Percentiles rank a stretch among this genome's conserved stretches.
These are phyloP conservation scores for Penicillium canescens DNA, from an alignment of 495 filamentous ascomycete genomes.

Conservation along the genomic window DNA sequence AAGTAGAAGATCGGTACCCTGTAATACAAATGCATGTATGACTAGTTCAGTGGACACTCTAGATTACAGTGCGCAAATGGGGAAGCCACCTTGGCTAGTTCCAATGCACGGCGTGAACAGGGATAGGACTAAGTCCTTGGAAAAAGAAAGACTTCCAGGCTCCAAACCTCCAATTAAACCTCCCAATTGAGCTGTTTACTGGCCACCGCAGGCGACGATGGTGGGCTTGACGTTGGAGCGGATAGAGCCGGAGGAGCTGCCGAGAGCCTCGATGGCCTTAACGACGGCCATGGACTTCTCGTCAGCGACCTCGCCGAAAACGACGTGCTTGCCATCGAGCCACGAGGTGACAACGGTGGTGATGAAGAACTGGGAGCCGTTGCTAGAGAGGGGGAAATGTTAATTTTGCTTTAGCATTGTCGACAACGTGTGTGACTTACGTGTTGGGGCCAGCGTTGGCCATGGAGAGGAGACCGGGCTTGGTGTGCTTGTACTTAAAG, in stretches of 20 bases:
- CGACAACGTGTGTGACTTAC: constrained; percentile 47
- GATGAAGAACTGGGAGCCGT: constrained; percentile 98
- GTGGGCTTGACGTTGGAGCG: constrained; percentile 64
- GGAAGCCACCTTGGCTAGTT: constrained; percentile 15
- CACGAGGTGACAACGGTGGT: constrained; percentile 91
- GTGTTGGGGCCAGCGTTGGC: constrained; percentile 89
- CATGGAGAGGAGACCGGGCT: constrained; percentile 92
- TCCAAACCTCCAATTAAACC: constrained; percentile 12
- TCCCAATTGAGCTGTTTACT: constrained; percentile 37
- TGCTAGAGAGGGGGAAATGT: constrained; percentile 53
- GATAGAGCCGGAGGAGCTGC: constrained; percentile 61
- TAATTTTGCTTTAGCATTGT: background rate
- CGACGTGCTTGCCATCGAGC: constrained; percentile 96
- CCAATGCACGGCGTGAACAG: background rate
- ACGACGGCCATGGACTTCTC: constrained; percentile 62
- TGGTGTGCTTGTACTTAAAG: constrained; percentile 80
- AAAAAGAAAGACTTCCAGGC: constrained; percentile 16
- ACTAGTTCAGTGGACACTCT: constrained; percentile 28
- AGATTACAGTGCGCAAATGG: constrained; percentile 26
- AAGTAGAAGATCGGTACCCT: constrained; percentile 3
- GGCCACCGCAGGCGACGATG: constrained; percentile 61
- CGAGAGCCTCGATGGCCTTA: constrained; percentile 71
- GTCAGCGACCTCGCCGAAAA: constrained; percentile 91
- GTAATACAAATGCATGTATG: constrained; percentile 16
- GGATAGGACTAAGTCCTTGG: constrained; percentile 9